Evolutionary conservation across 352 stramenopile species (phyloP).

Genomic region (Vaucheria bursata): DNA sequence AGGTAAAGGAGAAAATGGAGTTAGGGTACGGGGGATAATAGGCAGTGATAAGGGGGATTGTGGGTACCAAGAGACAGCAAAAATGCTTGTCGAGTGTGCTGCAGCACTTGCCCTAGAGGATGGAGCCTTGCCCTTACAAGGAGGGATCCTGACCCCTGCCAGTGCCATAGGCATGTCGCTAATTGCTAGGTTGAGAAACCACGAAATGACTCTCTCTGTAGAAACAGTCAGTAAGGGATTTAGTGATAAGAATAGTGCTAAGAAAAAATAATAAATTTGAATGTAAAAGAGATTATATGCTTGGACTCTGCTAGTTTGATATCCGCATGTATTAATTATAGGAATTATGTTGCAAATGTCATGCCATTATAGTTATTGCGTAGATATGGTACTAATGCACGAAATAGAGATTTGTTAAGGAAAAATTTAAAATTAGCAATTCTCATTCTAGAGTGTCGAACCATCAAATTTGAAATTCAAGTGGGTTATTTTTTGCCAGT

Average conservation of each 20-base stretch:
- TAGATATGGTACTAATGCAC: no score
- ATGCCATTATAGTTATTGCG: no score
- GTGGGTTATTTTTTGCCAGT: no score
- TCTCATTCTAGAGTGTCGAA: no score
- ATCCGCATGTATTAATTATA: no score
- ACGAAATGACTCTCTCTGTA: conserved; percentile 33
- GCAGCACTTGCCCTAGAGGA: conserved; percentile 31
- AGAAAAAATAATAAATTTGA: no score
- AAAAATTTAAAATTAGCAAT: no score
- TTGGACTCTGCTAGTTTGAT: no score
- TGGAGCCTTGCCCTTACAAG: conserved; percentile 15
- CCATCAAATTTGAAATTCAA: no score
- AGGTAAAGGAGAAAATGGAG: conserved; percentile 20
- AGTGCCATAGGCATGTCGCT: conserved; percentile 37
- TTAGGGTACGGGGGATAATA: conserved; percentile 12
- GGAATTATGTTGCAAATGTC: no score
- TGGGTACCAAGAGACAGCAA: conserved; percentile 46
- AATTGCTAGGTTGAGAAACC: conserved; percentile 20
- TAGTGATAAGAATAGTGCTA: neutral
- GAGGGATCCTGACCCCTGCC: conserved; percentile 36
- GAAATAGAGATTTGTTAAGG: no score
- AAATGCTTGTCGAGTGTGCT: conserved; percentile 37
- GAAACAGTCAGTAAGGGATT: neutral
- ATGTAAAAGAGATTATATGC: no score
- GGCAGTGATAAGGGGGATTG: conserved; percentile 43